A percentile compares a stretch with the other conserved stretches of the same genome.
These are phyloP conservation scores for Nitzschia sp. DNA, from an alignment of 108 stramenopile species.

Conservation along the genomic window DNA sequence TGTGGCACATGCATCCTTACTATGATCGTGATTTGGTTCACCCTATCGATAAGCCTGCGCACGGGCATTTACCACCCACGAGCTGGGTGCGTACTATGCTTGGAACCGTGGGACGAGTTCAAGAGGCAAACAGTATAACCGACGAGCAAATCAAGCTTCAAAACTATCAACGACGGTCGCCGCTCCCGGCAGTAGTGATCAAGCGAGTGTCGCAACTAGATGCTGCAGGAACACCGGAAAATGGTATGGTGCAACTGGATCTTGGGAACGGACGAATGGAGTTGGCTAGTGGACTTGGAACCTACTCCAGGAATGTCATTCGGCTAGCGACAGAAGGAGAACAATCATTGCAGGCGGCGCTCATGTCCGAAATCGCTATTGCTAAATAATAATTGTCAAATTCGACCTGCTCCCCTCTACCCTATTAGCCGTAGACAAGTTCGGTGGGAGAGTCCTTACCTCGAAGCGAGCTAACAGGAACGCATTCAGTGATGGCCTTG, in stretches of 20 bases:
- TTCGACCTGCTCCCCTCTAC: neutral
- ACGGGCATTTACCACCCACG: conserved; percentile 74
- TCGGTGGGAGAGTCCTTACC: conserved; percentile 50
- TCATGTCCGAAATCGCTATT: conserved; percentile 51
- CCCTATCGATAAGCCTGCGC: conserved; percentile 44
- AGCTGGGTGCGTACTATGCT: conserved; percentile 67
- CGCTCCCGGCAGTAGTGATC: conserved; percentile 71
- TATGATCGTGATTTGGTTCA: conserved; percentile 60
- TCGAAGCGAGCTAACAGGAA: conserved; percentile 52
- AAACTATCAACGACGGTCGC: conserved; percentile 72
- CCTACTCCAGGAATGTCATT: conserved; percentile 56
- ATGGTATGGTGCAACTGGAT: conserved; percentile 51
- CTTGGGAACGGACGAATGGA: conserved; percentile 52
- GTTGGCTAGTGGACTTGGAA: conserved; percentile 56
- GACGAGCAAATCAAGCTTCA: conserved; percentile 58
- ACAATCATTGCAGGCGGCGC: conserved; percentile 38
- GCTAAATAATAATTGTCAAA: neutral
- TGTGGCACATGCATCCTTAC: conserved; percentile 68
- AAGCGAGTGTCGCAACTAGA: conserved; percentile 46
- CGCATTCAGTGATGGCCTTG: conserved; percentile 51
- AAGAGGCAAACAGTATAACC: conserved; percentile 26
- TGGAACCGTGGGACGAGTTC: conserved; percentile 19
- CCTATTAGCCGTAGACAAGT: conserved; percentile 45
- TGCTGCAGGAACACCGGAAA: conserved; percentile 1
- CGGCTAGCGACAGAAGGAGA: conserved; percentile 48